phyloP scores from a whole-genome alignment of 148 eudicot species.

The Rhododendron henanense region DNA sequence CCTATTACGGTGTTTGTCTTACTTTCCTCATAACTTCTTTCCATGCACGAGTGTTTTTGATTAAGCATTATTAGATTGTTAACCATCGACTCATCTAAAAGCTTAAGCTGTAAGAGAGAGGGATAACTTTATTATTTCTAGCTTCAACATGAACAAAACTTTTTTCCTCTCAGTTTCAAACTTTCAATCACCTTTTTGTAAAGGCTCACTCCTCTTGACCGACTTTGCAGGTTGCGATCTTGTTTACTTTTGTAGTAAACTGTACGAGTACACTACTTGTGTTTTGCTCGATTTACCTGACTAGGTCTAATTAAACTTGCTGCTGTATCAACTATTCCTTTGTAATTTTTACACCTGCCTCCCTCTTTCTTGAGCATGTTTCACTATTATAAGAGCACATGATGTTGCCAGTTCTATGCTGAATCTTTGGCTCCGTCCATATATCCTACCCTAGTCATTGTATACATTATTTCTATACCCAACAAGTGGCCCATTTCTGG shows the following conservation, averaged over 20 bases:
- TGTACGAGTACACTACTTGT: neutral
- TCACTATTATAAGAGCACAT: neutral
- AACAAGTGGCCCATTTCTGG: neutral
- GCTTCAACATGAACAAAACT: neutral
- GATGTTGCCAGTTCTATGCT: neutral
- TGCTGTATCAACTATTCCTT: neutral
- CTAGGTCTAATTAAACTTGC: neutral
- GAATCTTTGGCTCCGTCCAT: neutral
- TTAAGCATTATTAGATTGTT: too few species aligned
- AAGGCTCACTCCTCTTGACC: neutral
- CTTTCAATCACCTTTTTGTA: neutral
- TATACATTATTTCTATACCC: neutral
- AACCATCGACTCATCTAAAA: too few species aligned
- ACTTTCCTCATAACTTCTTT: neutral
- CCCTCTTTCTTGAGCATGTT: neutral
- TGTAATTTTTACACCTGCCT: neutral
- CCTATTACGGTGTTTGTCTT: neutral
- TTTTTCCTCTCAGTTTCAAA: neutral
- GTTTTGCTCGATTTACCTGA: neutral
- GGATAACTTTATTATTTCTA: too few species aligned
- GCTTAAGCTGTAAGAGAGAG: too few species aligned
- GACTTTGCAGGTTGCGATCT: neutral
- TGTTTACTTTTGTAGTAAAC: neutral
- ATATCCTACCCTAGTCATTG: neutral
- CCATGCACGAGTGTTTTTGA: neutral